Evolutionary conservation across 768 basidiomycete genomes (phyloP).

Genomic region (Leccinellum albellum): DNA sequence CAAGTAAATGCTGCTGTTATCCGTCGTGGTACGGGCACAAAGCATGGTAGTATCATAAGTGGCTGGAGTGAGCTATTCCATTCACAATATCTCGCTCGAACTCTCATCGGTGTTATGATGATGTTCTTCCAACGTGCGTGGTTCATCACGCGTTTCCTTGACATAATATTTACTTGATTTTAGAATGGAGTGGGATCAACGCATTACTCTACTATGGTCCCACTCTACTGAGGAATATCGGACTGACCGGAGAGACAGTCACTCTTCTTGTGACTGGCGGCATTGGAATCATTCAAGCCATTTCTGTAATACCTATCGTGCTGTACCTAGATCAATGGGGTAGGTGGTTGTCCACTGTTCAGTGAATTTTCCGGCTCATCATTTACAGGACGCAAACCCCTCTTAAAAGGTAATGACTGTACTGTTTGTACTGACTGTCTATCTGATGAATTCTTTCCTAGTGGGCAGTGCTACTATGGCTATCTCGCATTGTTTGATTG

Average conservation of each 20-base stretch:
- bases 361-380: neutral
- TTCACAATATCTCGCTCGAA: slow-evolving; percentile 53
- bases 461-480: slow-evolving; percentile 65
- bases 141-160: neutral
- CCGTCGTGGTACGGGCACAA: slow-evolving; percentile 30
- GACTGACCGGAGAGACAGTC: slow-evolving; percentile 54
- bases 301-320: slow-evolving; percentile 74
- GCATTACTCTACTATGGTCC: slow-evolving; percentile 83
- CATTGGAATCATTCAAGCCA: slow-evolving; percentile 72
- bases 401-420: slow-evolving; percentile 46
- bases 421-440: neutral
- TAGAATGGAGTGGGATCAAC: slow-evolving; percentile 88
- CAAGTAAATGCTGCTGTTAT: slow-evolving; percentile 58
- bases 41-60: slow-evolving; percentile 13
- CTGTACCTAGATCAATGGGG: slow-evolving; percentile 65
- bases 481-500: slow-evolving; percentile 59
- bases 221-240: slow-evolving; percentile 60
- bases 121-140: slow-evolving; percentile 81
- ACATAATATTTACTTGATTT: neutral
- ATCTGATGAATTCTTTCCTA: slow-evolving; percentile 8
- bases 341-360: slow-evolving; percentile 18
- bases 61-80: slow-evolving; percentile 60
- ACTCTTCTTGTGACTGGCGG: slow-evolving; percentile 72
- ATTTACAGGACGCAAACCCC: slow-evolving; percentile 54
- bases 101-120: slow-evolving; percentile 65